A percentile compares a stretch with the other conserved stretches of the same genome.
Evolutionary conservation across 192 early-diverging fungal species (phyloP).

Genomic region (Haplosporangium gracile): DNA sequence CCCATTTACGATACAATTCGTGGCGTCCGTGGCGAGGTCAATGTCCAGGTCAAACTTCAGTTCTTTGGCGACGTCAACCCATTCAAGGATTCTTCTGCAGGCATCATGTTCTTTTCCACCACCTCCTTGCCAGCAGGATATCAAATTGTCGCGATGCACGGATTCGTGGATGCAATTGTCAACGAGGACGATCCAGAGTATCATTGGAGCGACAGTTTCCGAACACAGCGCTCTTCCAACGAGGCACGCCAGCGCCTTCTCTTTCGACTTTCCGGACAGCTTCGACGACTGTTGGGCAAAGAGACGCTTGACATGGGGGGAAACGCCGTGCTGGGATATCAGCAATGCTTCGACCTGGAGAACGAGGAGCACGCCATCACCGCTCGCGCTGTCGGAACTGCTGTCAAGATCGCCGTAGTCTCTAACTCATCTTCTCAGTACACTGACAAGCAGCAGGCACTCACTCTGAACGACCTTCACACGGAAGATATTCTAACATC

Average conservation of each 20-base stretch:
- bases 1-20: conserved; percentile 83
- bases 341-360: conserved; percentile 85
- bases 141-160: conserved; percentile 68
- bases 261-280: conserved; percentile 75
- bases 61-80: conserved; percentile 89
- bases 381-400: conserved; percentile 82
- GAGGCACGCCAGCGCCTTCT: conserved; percentile 79
- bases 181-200: conserved; percentile 86
- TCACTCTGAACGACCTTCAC: conserved; percentile 27
- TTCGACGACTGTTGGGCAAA: conserved; percentile 80
- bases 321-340: conserved; percentile 80
- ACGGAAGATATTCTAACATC: conserved; percentile 43
- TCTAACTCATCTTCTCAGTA: conserved; percentile 32
- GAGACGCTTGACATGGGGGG: conserved; percentile 81
- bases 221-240: conserved; percentile 83
- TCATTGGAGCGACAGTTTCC: conserved; percentile 85
- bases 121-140: conserved; percentile 67
- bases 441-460: conserved; percentile 32
- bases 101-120: conserved; percentile 76
- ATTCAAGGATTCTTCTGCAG: conserved; percentile 80
- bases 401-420: conserved; percentile 66
- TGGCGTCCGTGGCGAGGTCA: conserved; percentile 81
- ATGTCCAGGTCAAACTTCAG: conserved; percentile 77
- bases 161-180: conserved; percentile 79
- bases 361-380: conserved; percentile 79